phyloP scores from a whole-genome alignment of 2,329 filamentous ascomycete genomes.

The Iodosphaeria phyllophila region DNA sequence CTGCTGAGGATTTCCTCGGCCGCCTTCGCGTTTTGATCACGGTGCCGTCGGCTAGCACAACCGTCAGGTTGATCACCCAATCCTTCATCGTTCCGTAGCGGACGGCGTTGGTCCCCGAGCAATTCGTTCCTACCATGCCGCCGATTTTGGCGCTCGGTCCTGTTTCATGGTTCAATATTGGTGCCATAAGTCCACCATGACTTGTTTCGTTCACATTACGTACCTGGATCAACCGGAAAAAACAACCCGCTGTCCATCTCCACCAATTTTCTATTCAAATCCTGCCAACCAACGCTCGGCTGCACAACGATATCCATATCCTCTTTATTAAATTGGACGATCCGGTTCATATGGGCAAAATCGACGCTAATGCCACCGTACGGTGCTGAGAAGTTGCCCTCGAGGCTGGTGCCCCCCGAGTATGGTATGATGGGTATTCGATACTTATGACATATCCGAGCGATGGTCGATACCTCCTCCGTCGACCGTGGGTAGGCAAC shows the following conservation, averaged over 20 bases:
- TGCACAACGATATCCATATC: conserved; percentile 92
- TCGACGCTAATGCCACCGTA: conserved; percentile 80
- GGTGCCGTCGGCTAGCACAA: conserved; percentile 61
- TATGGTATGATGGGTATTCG: conserved; percentile 73
- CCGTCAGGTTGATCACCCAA: conserved; percentile 69
- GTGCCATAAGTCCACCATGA: neutral
- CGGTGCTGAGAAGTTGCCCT: conserved; percentile 79
- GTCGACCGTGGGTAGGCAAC: conserved; percentile 45
- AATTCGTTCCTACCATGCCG: conserved; percentile 68
- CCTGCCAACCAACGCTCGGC: conserved; percentile 83
- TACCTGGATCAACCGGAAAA: conserved; percentile 75
- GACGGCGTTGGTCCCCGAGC: conserved; percentile 62
- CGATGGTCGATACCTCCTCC: conserved; percentile 38
- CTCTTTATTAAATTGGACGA: conserved; percentile 60
- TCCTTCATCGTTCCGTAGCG: conserved; percentile 77
- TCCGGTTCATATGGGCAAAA: conserved; percentile 72
- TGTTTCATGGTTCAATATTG: conserved; percentile 4
- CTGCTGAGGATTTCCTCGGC: conserved; percentile 66
- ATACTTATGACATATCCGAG: conserved; percentile 57
- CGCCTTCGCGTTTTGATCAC: conserved; percentile 62
- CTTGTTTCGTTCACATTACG: conserved; percentile 6
- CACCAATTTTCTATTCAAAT: conserved; percentile 53
- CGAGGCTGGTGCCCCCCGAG: conserved; percentile 70
- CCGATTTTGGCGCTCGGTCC: conserved; percentile 55
- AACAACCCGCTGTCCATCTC: conserved; percentile 62